Evolutionary conservation across 345 rosid species (phyloP).

Genomic region (Sapria himalayana): DNA sequence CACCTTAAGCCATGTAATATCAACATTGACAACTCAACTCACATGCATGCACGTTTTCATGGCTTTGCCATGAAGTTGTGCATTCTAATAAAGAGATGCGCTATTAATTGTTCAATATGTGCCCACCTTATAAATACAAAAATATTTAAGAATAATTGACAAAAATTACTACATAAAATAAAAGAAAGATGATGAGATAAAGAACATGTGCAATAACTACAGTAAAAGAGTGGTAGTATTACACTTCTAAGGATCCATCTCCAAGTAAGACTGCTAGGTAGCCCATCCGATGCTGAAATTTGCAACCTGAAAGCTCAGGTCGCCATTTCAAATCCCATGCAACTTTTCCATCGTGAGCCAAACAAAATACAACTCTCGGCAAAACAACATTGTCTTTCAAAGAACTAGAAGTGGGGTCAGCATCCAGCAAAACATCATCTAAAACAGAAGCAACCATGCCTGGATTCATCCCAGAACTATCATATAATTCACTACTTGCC

Average conservation of each 20-base stretch:
- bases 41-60: too few relatives aligned
- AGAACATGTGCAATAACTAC: neutral
- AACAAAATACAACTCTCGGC: constrained; percentile 60
- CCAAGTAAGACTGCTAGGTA: constrained; percentile 85
- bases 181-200: neutral
- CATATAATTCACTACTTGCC: constrained; percentile 10
- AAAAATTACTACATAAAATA: neutral
- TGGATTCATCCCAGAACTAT: constrained; percentile 11
- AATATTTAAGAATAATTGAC: neutral
- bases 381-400: constrained; percentile 29
- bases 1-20: too few relatives aligned
- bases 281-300: constrained; percentile 52
- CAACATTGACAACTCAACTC: too few relatives aligned
- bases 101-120: too few relatives aligned
- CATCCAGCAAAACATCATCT: constrained; percentile 10
- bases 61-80: too few relatives aligned
- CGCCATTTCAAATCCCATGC: constrained; percentile 90
- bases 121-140: too few relatives aligned
- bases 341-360: constrained; percentile 84
- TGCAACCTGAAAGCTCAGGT: constrained; percentile 30
- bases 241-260: constrained; percentile 89
- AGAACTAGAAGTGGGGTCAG: constrained; percentile 9
- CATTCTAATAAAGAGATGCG: too few relatives aligned
- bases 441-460: constrained; percentile 7
- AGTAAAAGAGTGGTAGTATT: constrained; percentile 17